phyloP scores from a whole-genome alignment of 23 red algal species.

The Cyanidium caldarium region DNA sequence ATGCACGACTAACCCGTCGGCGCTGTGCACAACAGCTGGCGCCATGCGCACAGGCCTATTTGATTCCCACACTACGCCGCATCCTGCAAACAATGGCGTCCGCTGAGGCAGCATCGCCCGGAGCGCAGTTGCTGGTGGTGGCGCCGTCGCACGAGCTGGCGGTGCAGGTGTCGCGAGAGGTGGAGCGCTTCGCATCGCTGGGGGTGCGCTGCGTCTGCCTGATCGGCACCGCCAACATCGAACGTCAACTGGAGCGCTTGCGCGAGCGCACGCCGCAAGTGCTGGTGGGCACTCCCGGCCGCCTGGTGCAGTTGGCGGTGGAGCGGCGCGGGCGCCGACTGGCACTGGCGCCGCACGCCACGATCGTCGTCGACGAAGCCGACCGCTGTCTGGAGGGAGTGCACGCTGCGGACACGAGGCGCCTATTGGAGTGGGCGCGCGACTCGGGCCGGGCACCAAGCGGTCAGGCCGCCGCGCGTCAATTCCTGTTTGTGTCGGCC shows the following conservation, averaged over 20 bases:
- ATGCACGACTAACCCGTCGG: no score
- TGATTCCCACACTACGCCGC: neutral
- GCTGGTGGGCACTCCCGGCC: constrained; percentile 12
- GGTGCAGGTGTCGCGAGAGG: neutral
- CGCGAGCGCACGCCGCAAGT: constrained; percentile 2
- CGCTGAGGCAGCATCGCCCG: neutral
- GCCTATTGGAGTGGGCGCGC: neutral
- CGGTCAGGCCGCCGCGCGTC: no score
- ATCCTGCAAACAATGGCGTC: neutral
- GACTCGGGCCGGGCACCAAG: neutral
- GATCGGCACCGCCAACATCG: constrained; percentile 15
- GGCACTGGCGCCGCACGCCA: neutral
- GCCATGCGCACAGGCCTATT: neutral
- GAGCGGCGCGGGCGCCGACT: neutral
- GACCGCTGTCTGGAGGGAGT: constrained; percentile 9
- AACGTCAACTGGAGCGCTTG: constrained; percentile 7
- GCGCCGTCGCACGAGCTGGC: constrained; percentile 2
- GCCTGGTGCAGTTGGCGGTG: neutral
- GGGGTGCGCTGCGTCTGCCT: neutral
- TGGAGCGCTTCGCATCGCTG: neutral
- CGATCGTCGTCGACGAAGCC: constrained; percentile 8
- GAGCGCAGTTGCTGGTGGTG: neutral
- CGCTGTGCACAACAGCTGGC: no score
- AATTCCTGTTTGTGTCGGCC: neutral
- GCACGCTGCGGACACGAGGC: neutral